These are phyloP conservation scores for Wickerhamomyces rabaulensis DNA, from an alignment of 805 yeast species.

Conservation along the genomic window DNA sequence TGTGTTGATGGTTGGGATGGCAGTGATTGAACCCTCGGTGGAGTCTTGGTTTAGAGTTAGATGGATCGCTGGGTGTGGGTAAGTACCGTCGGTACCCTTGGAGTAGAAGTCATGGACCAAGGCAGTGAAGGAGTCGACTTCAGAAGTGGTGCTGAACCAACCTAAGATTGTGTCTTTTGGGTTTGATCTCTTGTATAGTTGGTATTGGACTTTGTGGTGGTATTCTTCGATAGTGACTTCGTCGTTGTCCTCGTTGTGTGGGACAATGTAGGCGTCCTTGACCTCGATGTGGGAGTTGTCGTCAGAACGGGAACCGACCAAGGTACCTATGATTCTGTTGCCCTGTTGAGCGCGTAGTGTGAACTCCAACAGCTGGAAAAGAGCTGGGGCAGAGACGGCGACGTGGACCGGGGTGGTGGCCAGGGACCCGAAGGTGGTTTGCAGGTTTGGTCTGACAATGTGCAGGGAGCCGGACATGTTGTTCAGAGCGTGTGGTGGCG, in stretches of 20 bases:
- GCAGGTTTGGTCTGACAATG: constrained; percentile 24
- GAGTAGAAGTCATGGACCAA: constrained; percentile 77
- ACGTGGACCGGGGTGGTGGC: constrained; percentile 43
- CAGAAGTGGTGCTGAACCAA: constrained; percentile 67
- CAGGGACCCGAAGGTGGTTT: constrained; percentile 20
- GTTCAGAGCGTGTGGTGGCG: too few relatives aligned
- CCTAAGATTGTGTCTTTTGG: constrained; percentile 78
- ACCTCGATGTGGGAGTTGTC: constrained; percentile 75
- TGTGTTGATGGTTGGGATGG: constrained; percentile 50
- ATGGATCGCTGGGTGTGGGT: constrained; percentile 74
- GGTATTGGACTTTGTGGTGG: constrained; percentile 64
- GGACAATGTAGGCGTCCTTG: constrained; percentile 74
- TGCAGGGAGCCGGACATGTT: constrained; percentile 13
- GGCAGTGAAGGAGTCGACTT: constrained; percentile 66
- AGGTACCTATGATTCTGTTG: constrained; percentile 72
- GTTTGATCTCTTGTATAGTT: constrained; percentile 68
- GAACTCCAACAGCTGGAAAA: constrained; percentile 73
- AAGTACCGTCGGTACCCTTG: constrained; percentile 62
- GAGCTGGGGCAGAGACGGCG: constrained; percentile 61
- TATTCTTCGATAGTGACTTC: constrained; percentile 74
- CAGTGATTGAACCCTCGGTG: constrained; percentile 36
- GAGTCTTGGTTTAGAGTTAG: constrained; percentile 56
- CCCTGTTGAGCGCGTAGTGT: constrained; percentile 52
- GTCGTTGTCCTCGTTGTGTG: constrained; percentile 70
- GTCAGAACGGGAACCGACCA: constrained; percentile 76